Evolutionary conservation across 2,329 filamentous ascomycete genomes (phyloP), one percentile per base, ranked within the genome.

Genomic region (Paradendryphiella salina): DNA sequence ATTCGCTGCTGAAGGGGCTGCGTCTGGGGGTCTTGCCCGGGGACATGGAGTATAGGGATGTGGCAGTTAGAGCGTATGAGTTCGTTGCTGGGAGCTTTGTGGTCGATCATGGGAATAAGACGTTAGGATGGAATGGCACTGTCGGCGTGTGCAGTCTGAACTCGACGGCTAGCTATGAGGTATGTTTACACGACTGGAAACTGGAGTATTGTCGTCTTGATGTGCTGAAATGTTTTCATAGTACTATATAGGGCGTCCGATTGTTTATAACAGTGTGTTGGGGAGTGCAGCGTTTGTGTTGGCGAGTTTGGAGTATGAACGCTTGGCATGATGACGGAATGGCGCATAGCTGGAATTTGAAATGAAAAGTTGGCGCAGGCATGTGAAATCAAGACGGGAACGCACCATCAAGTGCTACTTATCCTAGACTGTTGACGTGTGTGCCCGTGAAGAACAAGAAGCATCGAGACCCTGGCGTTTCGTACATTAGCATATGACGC

Each of bases 1-100:
- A 80, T 46, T 77, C 79, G 0, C 67, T 82, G 52, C 64, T 83
- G 10, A 79, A 76, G 56, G 82, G 78, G 0, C 68, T 72, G 7
- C 62, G 73, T 23, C 36, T 75, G 5, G 77, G 76, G 0, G 66
- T 74, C 29, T 21, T 61, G 33, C 2, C 26, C 13, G 11, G 11
- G 6, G 9, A 17, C 7, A n/a, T 6, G 13, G 38, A 7, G 56
- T 5, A 49, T 33, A n/a, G 49, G 63, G 4, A 48, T 2, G 20
- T 50, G 7, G 76, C 74, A 2, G 50, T 61, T n/a, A 72, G 68
- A 46, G 76, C 70, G 0, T 79, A 79, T 51, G 54, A 61, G 8
- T 60, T 65, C 45, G 17, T 65, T 13, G 52, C 44, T 17, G 46
- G 60, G 9, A 54, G 33, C 2, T 67, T 66, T 53, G 60, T 65